These are phyloP conservation scores for Dothideomycetes sp. DNA, from an alignment of 2,329 filamentous ascomycete genomes.

Conservation along the genomic window DNA sequence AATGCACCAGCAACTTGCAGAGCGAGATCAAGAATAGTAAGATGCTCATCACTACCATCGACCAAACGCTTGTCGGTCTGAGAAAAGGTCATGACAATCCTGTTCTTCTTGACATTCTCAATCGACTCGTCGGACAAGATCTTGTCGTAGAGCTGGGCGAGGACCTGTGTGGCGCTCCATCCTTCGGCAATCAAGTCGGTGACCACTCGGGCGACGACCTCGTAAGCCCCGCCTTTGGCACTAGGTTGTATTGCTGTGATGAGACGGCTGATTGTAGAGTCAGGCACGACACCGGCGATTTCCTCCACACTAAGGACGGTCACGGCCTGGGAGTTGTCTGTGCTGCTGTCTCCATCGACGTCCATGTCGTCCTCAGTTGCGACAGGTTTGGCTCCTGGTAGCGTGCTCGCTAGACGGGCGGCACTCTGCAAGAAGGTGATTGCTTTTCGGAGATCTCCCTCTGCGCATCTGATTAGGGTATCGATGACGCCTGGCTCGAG, in stretches of 20 bases:
- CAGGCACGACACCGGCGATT: conserved; percentile 89
- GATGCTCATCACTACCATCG: conserved; percentile 89
- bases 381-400: conserved; percentile 50
- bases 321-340: conserved; percentile 33
- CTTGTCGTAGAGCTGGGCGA: conserved; percentile 74
- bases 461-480: conserved; percentile 73
- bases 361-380: conserved; percentile 49
- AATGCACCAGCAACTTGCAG: conserved; percentile 49
- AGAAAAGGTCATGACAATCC: conserved; percentile 80
- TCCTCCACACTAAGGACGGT: conserved; percentile 79
- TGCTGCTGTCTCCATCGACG: conserved; percentile 21
- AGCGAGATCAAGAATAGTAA: conserved; percentile 76
- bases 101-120: conserved; percentile 76
- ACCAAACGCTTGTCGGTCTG: conserved; percentile 89
- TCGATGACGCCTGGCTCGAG: conserved; percentile 73
- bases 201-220: conserved; percentile 64
- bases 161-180: conserved; percentile 86
- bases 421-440: conserved; percentile 95
- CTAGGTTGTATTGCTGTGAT: conserved; percentile 66
- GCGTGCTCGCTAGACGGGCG: conserved; percentile 72
- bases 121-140: conserved; percentile 67
- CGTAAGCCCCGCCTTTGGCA: conserved; percentile 54
- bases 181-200: conserved; percentile 91
- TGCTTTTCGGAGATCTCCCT: conserved; percentile 89
- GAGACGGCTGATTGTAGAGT: conserved; percentile 57